These are phyloP conservation scores for Lobosporangium transversale DNA, from an alignment of 192 early-diverging fungal species.

Conservation along the genomic window DNA sequence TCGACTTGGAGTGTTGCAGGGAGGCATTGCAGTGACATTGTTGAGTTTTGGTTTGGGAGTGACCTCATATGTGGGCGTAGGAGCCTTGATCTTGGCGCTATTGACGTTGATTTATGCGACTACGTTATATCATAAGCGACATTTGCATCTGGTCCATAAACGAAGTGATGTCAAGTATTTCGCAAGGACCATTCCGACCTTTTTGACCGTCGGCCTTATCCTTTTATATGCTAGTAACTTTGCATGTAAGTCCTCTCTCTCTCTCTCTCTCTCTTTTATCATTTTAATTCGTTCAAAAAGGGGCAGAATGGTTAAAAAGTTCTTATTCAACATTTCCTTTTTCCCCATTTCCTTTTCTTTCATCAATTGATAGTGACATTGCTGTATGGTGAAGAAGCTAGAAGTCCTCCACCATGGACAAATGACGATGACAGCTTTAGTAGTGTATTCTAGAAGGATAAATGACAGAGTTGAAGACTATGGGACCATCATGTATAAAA, in stretches of 20 bases:
- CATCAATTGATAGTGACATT: no score
- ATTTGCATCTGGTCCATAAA: constrained; percentile 22
- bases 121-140: constrained; percentile 38
- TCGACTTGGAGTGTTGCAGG: constrained; percentile 30
- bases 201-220: constrained; percentile 11
- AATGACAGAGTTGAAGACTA: no score
- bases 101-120: constrained; percentile 36
- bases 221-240: constrained; percentile 21
- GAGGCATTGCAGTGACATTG: constrained; percentile 16
- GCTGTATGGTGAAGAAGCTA: no score
- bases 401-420: no score
- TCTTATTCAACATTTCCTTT: no score
- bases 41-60: constrained; percentile 23
- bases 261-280: background rate
- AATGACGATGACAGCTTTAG: no score
- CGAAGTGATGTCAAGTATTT: constrained; percentile 36
- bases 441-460: no score
- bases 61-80: constrained; percentile 14
- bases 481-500: no score
- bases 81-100: constrained; percentile 13
- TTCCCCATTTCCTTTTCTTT: no score
- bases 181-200: constrained; percentile 21
- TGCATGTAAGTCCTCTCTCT: constrained; percentile 16
- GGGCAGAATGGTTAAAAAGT: no score
- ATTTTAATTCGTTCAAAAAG: no score